Conservation (phyloP, 1,284 basidiomycete genomes). For the Tilletiopsis washingtonensis region DNA sequence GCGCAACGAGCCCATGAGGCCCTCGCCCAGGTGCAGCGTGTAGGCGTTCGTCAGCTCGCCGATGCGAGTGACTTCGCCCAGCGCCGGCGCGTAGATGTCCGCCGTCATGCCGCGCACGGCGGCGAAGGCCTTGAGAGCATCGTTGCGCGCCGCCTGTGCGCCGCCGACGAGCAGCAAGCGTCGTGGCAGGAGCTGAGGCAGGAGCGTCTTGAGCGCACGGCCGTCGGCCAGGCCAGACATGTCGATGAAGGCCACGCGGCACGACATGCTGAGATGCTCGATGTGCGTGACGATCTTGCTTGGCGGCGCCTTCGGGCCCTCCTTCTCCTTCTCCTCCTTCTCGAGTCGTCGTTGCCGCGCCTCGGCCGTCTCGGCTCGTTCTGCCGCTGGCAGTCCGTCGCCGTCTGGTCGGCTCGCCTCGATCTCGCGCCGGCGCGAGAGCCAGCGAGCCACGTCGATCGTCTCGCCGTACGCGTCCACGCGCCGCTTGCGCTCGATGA, state of each 20-base stretch:
- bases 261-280: conserved; percentile 68
- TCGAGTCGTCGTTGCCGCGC: conserved; percentile 1
- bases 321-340: conserved; percentile 6
- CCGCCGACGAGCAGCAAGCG: conserved; percentile 41
- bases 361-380: conserved; percentile 6
- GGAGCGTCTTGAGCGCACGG: conserved; percentile 88
- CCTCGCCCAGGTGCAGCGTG: conserved; percentile 85
- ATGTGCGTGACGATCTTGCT: conserved; percentile 78
- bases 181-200: conserved; percentile 90
- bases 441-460: conserved; percentile 67
- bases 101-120: conserved; percentile 60
- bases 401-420: conserved; percentile 9
- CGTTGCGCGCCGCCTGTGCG: conserved; percentile 14
- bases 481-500: conserved; percentile 79
- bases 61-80: conserved; percentile 71
- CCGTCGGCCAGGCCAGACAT: conserved; percentile 95
- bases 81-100: conserved; percentile 72
- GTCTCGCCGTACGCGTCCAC: conserved; percentile 95
- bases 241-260: conserved; percentile 81
- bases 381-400: conserved; percentile 5
- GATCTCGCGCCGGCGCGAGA: conserved; percentile 26
- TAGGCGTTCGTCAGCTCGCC: conserved; percentile 93
- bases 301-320: conserved; percentile 59
- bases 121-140: conserved; percentile 14
- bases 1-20: conserved; percentile 67